These are phyloP conservation scores for Colletotrichum nymphaeae DNA, from an alignment of 2,329 filamentous ascomycete species.

Conservation along the genomic window DNA sequence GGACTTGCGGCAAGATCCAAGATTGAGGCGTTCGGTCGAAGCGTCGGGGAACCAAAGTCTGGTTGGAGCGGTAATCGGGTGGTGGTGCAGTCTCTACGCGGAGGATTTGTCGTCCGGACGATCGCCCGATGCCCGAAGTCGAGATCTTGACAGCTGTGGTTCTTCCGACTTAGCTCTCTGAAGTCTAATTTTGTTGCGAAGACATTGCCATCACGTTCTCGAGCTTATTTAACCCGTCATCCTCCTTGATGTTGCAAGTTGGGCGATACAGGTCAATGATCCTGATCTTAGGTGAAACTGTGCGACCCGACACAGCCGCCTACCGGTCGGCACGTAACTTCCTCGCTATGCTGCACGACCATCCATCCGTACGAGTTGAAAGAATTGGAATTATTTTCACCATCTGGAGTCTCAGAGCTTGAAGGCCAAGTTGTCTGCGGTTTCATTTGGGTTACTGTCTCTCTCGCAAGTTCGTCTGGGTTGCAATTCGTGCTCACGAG, in stretches of 20 bases:
- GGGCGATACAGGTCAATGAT: neutral
- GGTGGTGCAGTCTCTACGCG: neutral
- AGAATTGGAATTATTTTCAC: neutral
- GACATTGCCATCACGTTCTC: neutral
- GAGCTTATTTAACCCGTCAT: neutral
- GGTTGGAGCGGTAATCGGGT: neutral
- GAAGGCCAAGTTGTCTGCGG: neutral
- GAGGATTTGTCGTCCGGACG: constrained; percentile 14
- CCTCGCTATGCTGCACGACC: neutral
- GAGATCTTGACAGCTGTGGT: neutral
- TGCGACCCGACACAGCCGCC: neutral
- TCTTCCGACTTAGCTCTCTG: neutral
- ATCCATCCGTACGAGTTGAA: neutral
- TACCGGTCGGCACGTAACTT: neutral
- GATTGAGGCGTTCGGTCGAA: constrained; percentile 3
- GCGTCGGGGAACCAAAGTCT: neutral
- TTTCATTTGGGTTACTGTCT: neutral
- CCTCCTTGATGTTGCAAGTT: neutral
- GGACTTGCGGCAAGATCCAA: neutral
- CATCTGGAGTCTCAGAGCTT: neutral
- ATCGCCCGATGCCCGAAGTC: constrained; percentile 29
- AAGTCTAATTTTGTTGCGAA: neutral
- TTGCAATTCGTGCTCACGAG: neutral
- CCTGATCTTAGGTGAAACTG: neutral
- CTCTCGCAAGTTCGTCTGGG: neutral